Base-by-base conservation (phyloP, 495 filamentous ascomycete species). In the Hypoxylon perforatum region DNA sequence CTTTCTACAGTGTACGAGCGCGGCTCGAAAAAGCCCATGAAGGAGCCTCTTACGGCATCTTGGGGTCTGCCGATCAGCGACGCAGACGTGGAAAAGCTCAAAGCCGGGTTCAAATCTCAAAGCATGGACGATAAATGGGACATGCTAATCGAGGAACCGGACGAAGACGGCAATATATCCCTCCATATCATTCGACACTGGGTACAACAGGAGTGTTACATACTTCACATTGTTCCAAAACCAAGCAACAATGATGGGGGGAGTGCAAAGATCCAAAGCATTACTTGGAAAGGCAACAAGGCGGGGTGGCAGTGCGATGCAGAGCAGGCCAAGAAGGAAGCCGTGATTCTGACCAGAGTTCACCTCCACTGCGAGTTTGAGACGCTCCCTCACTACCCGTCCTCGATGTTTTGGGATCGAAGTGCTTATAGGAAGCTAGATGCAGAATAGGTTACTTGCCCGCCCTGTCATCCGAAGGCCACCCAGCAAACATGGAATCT, bases 71-170 rank as follows among this genome's bases (percentile, higher is more conserved):
- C 17, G 22, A 47, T 47, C 44, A 47, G 18, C 44, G 44, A 47
- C 18, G 44, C 18, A 47, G 44, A 47, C 22, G 44, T 47, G 44
- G 44, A 19, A 47, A 47, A 25, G 44, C 44, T 19, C 44, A 47
- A 47, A 25, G 23, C 19, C 44, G 44, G 44, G 18, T 47, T 47
- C 44, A 47, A 47, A 25, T 21, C 44, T 25, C 44, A 25, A 11
- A 47, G 44, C 23, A 47, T 47, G 44, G 44, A 47, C 23, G 44
- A 47, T 12, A 47, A 25, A 47, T 47, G 44, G 44, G 44, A 47
- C 23, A 47, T 47, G 15, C 44, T 47, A 7, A 25, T 47, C 44
- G 18, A 47, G 23, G 44, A 47, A 6, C 44, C 44, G 17, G 44
- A 47, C 44, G 44, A 53, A 28, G 38, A 53, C 18, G 23, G 28